phyloP scores from a whole-genome alignment of 352 stramenopile species.

The Peronosclerospora sorghi region DNA sequence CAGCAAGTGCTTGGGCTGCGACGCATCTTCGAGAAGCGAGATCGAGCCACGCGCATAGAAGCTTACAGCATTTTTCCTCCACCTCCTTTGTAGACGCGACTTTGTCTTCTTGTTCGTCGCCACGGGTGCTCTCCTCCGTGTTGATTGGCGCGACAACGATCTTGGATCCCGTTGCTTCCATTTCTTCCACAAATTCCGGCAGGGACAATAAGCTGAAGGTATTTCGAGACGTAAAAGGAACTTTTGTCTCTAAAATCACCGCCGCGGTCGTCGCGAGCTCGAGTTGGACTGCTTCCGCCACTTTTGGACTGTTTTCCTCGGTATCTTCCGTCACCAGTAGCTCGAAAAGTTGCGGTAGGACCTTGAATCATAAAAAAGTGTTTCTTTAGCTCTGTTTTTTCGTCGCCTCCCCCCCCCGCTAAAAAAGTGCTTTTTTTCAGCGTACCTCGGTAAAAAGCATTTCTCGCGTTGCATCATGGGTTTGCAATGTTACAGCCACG shows the following conservation, averaged over 20 bases:
- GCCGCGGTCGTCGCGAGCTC: constrained; percentile 47
- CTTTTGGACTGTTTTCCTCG: constrained; percentile 3
- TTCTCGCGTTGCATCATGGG: constrained; percentile 26
- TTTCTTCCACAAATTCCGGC: constrained; percentile 47
- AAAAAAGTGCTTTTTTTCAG: not conserved
- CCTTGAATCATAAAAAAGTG: constrained; percentile 4
- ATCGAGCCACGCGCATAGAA: constrained; percentile 32
- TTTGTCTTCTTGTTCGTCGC: constrained; percentile 27
- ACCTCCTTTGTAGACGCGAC: constrained; percentile 13
- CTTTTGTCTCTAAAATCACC: constrained; percentile 44
- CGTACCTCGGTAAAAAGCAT: constrained; percentile 37
- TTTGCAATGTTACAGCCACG: constrained; percentile 52
- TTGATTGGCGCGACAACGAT: no score
- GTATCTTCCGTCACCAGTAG: constrained; percentile 22
- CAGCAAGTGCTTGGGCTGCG: constrained; percentile 25
- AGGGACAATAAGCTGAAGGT: constrained; percentile 42
- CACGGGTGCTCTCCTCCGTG: no score
- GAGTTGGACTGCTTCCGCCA: constrained; percentile 34
- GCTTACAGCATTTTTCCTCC: constrained; percentile 27
- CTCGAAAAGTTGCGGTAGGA: constrained; percentile 33
- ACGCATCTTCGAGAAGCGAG: constrained; percentile 17
- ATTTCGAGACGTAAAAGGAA: constrained; percentile 23
- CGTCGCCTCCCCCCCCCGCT: not conserved
- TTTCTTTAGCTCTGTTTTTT: not conserved
- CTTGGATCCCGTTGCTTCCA: constrained; percentile 26